A percentile compares a stretch with the other conserved stretches of the same genome.
phyloP scores from a whole-genome alignment of 2,329 filamentous ascomycete genomes.

The Teratosphaeria viscida region DNA sequence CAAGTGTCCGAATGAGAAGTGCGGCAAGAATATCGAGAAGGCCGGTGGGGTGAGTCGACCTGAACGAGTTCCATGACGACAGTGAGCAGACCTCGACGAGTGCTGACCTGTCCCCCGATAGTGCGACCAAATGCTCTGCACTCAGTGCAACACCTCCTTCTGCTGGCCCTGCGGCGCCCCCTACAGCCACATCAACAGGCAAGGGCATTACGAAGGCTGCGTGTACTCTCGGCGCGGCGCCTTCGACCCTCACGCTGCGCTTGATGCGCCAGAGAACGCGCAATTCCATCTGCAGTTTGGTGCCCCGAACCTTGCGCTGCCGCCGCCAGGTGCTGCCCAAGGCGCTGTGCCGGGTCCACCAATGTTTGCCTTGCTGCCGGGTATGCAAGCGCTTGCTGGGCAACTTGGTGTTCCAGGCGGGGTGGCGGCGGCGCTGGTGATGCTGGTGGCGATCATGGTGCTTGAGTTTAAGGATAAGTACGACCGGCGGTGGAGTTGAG shows the following conservation, averaged over 20 bases:
- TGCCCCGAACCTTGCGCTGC: not conserved
- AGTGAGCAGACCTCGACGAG: not conserved
- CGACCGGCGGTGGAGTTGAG: no score
- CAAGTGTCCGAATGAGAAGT: conserved; percentile 19
- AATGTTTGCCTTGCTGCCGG: no score
- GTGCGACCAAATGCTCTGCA: not conserved
- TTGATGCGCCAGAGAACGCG: not conserved
- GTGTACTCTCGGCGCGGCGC: conserved; percentile 3
- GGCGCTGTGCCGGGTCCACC: no score
- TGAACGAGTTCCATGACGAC: no score
- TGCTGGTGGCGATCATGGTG: conserved; percentile 21
- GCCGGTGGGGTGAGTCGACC: conserved; percentile 14
- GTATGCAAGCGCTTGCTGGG: no score
- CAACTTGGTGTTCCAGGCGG: no score
- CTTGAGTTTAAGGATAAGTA: conserved; percentile 20
- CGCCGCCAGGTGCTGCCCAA: no score
- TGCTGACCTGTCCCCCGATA: not conserved
- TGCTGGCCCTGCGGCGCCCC: conserved; percentile 5
- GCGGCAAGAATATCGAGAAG: conserved; percentile 21
- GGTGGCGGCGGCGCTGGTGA: not conserved
- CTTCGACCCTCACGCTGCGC: conserved; percentile 6
- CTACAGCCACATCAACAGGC: conserved; percentile 1
- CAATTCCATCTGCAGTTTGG: not conserved
- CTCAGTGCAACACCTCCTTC: conserved; percentile 2
- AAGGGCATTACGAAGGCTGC: conserved; percentile 4